phyloP scores from a whole-genome alignment of 768 basidiomycete species.

The Coprinellus aureogranulatus region DNA sequence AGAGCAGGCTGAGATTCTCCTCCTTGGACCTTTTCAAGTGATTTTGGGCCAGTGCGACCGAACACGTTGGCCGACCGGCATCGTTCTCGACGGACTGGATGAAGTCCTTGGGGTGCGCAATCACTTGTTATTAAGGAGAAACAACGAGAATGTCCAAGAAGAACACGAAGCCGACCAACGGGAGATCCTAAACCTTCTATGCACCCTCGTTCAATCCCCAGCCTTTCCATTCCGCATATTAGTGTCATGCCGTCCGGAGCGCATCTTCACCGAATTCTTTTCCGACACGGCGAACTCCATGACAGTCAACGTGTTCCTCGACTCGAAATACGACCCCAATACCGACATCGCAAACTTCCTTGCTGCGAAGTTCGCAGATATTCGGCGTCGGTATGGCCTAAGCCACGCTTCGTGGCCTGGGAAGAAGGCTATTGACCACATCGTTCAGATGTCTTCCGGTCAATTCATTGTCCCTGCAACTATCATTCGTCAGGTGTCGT shows the following conservation, averaged over 20 bases:
- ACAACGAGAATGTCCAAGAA: no score
- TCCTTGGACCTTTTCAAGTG: background rate
- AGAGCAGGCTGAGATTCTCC: background rate
- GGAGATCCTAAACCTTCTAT: background rate
- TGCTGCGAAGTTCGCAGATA: background rate
- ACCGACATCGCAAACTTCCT: background rate
- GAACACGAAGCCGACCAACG: no score
- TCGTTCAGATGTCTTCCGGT: background rate
- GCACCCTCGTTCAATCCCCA: no score
- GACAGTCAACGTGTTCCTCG: background rate
- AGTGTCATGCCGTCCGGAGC: slow-evolving; percentile 3
- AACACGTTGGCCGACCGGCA: background rate
- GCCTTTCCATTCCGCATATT: slow-evolving; percentile 1
- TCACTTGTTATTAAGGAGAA: no score
- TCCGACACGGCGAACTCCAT: background rate
- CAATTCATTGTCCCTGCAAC: slow-evolving; percentile 6
- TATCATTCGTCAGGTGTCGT: background rate
- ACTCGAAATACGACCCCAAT: background rate
- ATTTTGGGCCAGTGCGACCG: no score
- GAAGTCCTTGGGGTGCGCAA: no score
- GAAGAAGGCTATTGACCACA: background rate
- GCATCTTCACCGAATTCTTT: background rate
- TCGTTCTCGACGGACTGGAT: slow-evolving; percentile 14
- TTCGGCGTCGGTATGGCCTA: background rate
- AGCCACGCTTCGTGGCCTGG: background rate